These are phyloP conservation scores for Alternaria viburni DNA, from an alignment of 2,329 filamentous ascomycete genomes.

Conservation along the genomic window DNA sequence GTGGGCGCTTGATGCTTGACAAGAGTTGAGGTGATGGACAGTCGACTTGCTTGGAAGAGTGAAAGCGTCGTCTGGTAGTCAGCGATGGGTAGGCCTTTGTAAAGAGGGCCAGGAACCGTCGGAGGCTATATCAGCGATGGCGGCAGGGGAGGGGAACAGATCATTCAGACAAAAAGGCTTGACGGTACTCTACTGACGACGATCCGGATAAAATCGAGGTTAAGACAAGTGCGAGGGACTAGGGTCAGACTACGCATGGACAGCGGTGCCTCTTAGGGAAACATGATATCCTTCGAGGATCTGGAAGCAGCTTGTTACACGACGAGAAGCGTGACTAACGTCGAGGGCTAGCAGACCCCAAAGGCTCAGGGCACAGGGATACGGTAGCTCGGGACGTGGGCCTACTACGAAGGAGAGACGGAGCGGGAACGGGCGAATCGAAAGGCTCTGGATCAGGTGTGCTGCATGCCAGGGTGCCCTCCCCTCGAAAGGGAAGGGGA, in stretches of 20 bases:
- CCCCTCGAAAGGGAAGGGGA: conserved; percentile 41
- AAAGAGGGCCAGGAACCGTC: conserved; percentile 42
- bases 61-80: conserved; percentile 31
- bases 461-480: conserved; percentile 43
- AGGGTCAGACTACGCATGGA: conserved; percentile 47
- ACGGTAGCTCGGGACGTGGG: conserved; percentile 51
- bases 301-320: conserved; percentile 49
- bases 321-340: conserved; percentile 47
- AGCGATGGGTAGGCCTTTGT: conserved; percentile 43
- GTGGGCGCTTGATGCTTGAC: conserved; percentile 24
- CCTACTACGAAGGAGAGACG: conserved; percentile 44
- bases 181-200: conserved; percentile 47
- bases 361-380: conserved; percentile 45
- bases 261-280: conserved; percentile 43
- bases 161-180: conserved; percentile 49
- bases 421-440: conserved; percentile 45
- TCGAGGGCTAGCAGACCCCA: conserved; percentile 44
- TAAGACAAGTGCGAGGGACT: conserved; percentile 44
- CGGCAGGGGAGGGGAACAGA: conserved; percentile 45
- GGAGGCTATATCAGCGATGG: conserved; percentile 48
- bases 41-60: conserved; percentile 38
- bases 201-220: conserved; percentile 52
- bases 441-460: conserved; percentile 45
- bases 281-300: conserved; percentile 49
- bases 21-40: conserved; percentile 31